Conservation (phyloP, 75 land plant genomes). For the Ceratopteris richardii region DNA sequence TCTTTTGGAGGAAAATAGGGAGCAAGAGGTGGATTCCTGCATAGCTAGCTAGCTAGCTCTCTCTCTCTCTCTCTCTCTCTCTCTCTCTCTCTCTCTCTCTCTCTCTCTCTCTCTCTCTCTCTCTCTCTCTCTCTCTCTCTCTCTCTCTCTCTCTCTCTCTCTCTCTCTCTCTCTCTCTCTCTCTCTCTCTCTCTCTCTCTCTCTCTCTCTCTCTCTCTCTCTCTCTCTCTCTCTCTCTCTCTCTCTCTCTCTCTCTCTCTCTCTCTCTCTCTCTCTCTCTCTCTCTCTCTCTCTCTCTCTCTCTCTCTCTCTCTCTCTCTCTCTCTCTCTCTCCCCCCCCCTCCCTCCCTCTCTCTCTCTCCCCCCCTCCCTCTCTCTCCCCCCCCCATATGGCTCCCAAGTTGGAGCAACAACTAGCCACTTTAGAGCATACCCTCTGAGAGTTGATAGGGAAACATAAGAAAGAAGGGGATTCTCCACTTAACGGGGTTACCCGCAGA, state of each 20-base stretch:
- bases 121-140: background rate
- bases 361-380: constrained; percentile 1
- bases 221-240: constrained; percentile 6
- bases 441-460: too few species aligned
- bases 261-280: constrained; percentile 6
- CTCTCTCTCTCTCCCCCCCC: background rate
- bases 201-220: constrained; percentile 1
- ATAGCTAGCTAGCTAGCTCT: background rate
- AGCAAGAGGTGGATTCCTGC: background rate
- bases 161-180: constrained; percentile 6
- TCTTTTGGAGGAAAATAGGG: background rate
- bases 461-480: too few species aligned
- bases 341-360: constrained; percentile 6
- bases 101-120: background rate
- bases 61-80: constrained; percentile 2
- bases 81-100: constrained; percentile 8
- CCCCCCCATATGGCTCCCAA: background rate
- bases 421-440: too few species aligned
- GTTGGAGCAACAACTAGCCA: too few species aligned
- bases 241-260: constrained; percentile 1
- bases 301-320: constrained; percentile 7
- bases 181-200: constrained; percentile 7
- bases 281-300: background rate
- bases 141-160: constrained; percentile 3
- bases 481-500: too few species aligned